Base-by-base conservation (phyloP, 164 flowering plant species). In the Piper betle region DNA sequence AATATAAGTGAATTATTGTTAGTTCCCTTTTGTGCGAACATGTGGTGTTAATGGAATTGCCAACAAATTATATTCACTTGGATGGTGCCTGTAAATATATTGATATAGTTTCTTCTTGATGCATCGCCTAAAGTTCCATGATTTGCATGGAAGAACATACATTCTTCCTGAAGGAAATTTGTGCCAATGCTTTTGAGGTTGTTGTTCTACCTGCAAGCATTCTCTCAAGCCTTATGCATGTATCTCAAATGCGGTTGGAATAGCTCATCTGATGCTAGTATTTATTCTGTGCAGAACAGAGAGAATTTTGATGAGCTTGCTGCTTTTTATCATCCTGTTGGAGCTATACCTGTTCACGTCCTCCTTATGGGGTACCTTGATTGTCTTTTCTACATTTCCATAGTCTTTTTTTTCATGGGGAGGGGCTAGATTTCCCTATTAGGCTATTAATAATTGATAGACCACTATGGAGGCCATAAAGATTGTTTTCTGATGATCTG, bases 301-400 rank as follows among this genome's bases (percentile, higher is more conserved):
- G 11, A 78, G 82, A 46, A 75, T 92, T 33, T 84, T 71, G 60
- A 73, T 52, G 84, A 85, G 75, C 83, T 91, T 39, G 76, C 59
- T 63, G n/a, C 4, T 39, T 67, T 75, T 52, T 84, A 79, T 55
- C 72, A 71, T 63, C 69, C 82, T 15, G 72, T 79, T 40, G 62
- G 82, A 42, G 74, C 76, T 52, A 72, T 88, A 37, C 98, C 96
- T 55, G 71, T 77, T 69, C 82, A 77, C 71, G 92, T 88, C 78
- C 72, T 88, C 72, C 77, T 87, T 33, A 69, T 82, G 3, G 87
- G 96, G 96, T 91, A 84, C 17, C 7, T 38, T 37, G 52, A 9
- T 13, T 38, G 5, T 58, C 39, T 39, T 17, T 37, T 6, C 5
- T 3, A 20, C 20, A 4, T 20, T 39, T 19, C 41, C 15, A 39